Percentiles rank a stretch among this genome's conserved stretches.
These are phyloP conservation scores for Candida pini DNA, from an alignment of 805 yeast genomes.

Conservation along the genomic window DNA sequence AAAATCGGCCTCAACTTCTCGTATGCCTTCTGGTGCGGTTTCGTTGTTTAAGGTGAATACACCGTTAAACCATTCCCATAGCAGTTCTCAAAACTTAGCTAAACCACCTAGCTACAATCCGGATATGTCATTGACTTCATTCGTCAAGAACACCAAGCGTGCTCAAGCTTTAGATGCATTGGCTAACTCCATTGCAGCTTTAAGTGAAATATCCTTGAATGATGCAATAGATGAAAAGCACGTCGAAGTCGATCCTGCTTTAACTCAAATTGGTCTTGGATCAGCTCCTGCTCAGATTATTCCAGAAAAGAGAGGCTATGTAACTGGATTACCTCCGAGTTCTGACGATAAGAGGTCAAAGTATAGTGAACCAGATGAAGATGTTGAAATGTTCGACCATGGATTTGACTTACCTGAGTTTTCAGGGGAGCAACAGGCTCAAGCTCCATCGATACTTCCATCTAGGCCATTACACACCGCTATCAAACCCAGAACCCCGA, in stretches of 20 bases:
- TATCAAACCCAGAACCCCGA: not conserved
- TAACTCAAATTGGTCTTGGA: not conserved
- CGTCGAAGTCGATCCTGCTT: not conserved
- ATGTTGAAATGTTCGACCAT: constrained; percentile 1
- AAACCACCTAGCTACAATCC: constrained; percentile 17
- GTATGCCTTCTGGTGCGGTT: constrained; percentile 25
- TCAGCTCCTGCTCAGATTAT: constrained; percentile 4
- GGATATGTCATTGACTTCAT: constrained; percentile 18
- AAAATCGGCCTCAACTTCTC: constrained; percentile 20
- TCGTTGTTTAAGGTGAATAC: constrained; percentile 23
- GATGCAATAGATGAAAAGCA: constrained; percentile 1
- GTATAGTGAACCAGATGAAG: constrained; percentile 1
- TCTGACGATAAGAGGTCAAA: too few species aligned
- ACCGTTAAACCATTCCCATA: constrained; percentile 3
- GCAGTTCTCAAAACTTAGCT: constrained; percentile 1
- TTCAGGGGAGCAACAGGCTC: too few species aligned
- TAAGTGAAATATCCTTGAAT: constrained; percentile 10
- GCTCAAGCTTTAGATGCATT: constrained; percentile 1
- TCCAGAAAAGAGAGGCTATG: constrained; percentile 17
- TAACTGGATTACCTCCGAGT: too few species aligned
- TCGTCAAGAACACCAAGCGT: constrained; percentile 9
- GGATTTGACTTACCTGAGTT: too few species aligned
- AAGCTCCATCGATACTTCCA: too few species aligned
- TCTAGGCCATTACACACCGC: too few species aligned
- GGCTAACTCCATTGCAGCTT: constrained; percentile 4